A percentile compares a stretch with the other conserved stretches of the same genome.
These are phyloP conservation scores for Fusarium tuaranense DNA, from an alignment of 2,329 filamentous ascomycete species.

Conservation along the genomic window DNA sequence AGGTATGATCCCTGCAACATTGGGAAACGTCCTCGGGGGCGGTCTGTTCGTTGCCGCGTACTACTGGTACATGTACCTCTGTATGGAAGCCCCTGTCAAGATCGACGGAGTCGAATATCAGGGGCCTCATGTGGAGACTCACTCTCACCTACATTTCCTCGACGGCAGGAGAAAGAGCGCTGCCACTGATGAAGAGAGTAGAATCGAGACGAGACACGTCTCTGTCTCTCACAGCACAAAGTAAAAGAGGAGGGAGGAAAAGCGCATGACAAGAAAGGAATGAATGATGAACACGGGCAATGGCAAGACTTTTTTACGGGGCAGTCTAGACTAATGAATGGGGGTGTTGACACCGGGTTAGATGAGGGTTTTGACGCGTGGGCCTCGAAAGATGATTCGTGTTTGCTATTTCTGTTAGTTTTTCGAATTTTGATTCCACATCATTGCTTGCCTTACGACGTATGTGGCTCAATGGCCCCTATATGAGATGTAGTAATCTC, in stretches of 20 bases:
- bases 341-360: not conserved
- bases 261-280: not conserved
- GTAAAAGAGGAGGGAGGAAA: too few species aligned
- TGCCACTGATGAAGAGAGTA: constrained; percentile 34
- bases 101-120: constrained; percentile 25
- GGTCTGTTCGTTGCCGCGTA: constrained; percentile 61
- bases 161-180: constrained; percentile 3
- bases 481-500: not conserved
- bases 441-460: not conserved
- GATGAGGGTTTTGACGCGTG: not conserved
- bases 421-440: not conserved
- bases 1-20: constrained; percentile 60
- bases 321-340: not conserved
- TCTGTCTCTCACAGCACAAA: constrained; percentile 1
- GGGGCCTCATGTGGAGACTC: constrained; percentile 8
- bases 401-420: not conserved
- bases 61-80: constrained; percentile 42
- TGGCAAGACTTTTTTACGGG: constrained; percentile 3
- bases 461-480: not conserved
- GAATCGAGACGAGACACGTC: constrained; percentile 14
- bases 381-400: not conserved
- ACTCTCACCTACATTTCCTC: constrained; percentile 17
- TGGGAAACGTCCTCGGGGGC: constrained; percentile 67
- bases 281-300: not conserved
- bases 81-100: constrained; percentile 20